phyloP scores from a whole-genome alignment of 106 monocot genomes.

The Triglochin maritima region DNA sequence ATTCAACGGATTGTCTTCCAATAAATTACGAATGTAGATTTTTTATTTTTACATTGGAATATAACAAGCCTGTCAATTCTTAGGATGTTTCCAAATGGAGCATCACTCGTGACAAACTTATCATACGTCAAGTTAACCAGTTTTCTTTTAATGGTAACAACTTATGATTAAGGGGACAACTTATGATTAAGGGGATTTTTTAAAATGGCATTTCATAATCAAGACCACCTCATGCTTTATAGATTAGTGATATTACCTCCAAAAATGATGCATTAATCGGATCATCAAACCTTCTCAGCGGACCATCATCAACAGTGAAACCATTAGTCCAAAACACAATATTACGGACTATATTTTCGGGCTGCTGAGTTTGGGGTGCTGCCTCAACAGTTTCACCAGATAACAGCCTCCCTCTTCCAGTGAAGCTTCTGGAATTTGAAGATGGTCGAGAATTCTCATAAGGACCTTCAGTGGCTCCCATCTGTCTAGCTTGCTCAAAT shows the following conservation, averaged over 20 bases:
- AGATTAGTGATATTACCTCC: conserved; percentile 30
- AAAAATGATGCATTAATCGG: conserved; percentile 76
- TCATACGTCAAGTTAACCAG: too few species aligned
- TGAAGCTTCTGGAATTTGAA: conserved; percentile 61
- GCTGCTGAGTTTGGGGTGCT: conserved; percentile 10
- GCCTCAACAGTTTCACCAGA: conserved; percentile 56
- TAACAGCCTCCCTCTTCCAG: conserved; percentile 74
- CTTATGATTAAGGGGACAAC: too few species aligned
- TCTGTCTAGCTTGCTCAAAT: conserved; percentile 88
- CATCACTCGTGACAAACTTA: too few species aligned
- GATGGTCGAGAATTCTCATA: conserved; percentile 33
- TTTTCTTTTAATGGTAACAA: too few species aligned
- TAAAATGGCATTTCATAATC: too few species aligned
- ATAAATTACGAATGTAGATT: too few species aligned
- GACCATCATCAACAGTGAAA: conserved; percentile 77
- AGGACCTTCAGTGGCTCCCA: conserved; percentile 58
- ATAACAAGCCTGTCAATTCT: too few species aligned
- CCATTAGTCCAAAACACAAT: conserved; percentile 85
- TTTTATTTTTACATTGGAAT: too few species aligned
- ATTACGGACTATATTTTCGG: conserved; percentile 12
- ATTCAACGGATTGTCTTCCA: too few species aligned
- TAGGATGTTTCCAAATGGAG: too few species aligned
- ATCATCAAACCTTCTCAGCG: conserved; percentile 79
- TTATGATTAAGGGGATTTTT: too few species aligned
- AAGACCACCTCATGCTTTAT: neutral